A percentile compares a stretch with the other conserved stretches of the same genome.
These are phyloP conservation scores for Niebla homalea DNA, from an alignment of 495 filamentous ascomycete genomes.

Conservation along the genomic window DNA sequence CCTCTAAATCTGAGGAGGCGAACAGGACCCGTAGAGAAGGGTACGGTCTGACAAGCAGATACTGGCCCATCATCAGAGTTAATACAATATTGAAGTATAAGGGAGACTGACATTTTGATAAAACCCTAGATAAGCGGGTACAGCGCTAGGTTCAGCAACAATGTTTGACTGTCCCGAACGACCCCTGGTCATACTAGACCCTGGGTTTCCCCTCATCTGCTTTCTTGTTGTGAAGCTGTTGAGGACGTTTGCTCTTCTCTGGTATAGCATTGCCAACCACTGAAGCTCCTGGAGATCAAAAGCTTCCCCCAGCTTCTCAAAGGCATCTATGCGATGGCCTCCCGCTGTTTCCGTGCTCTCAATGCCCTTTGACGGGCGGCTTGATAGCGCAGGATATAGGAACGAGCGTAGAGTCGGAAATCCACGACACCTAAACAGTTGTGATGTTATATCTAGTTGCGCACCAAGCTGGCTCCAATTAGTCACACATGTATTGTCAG, in stretches of 20 bases:
- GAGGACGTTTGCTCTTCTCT: slow-evolving; percentile 1
- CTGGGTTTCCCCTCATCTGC: slow-evolving; percentile 15
- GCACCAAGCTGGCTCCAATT: slow-evolving; percentile 33
- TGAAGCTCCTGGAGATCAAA: slow-evolving; percentile 44
- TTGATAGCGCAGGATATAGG: slow-evolving; percentile 7
- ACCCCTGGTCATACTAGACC: slow-evolving; percentile 8
- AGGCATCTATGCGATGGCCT: slow-evolving; percentile 20
- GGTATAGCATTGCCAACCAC: slow-evolving; percentile 23
- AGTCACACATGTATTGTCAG: background rate
- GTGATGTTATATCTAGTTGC: slow-evolving; percentile 44
- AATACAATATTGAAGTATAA: background rate
- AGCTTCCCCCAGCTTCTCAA: slow-evolving; percentile 44
- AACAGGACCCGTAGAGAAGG: slow-evolving; percentile 53
- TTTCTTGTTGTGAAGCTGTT: background rate
- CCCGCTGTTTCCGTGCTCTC: background rate
- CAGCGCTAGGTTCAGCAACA: slow-evolving; percentile 8
- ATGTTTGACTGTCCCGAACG: slow-evolving; percentile 10
- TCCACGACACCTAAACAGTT: slow-evolving; percentile 39
- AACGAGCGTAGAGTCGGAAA: slow-evolving; percentile 34
- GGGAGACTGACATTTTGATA: slow-evolving; percentile 32
- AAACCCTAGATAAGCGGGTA: slow-evolving; percentile 21
- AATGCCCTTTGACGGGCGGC: slow-evolving; percentile 23
- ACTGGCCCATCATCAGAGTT: slow-evolving; percentile 26
- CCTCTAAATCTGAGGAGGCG: slow-evolving; percentile 46
- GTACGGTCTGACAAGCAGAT: slow-evolving; percentile 46